Conservation (phyloP, 2,329 filamentous ascomycete genomes). For the Colletotrichum eleusines region DNA sequence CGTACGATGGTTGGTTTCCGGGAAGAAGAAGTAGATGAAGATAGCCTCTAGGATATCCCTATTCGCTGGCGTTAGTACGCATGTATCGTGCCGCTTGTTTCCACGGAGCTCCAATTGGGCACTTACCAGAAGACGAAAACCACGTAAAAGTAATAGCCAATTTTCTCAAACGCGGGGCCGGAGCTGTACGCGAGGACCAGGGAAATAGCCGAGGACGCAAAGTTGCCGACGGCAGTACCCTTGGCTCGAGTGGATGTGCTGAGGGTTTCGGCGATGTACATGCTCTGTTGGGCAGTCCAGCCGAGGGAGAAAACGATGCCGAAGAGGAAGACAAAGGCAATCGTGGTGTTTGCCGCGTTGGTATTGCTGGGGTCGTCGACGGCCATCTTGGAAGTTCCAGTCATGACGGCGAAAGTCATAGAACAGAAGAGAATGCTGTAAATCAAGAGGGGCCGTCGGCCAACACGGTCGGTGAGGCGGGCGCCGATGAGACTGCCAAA, state of each 20-base stretch:
- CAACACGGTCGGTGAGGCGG: constrained; percentile 66
- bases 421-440: constrained; percentile 60
- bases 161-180: constrained; percentile 57
- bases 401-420: constrained; percentile 62
- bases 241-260: constrained; percentile 60
- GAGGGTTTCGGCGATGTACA: constrained; percentile 63
- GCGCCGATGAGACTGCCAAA: constrained; percentile 66
- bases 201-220: constrained; percentile 54
- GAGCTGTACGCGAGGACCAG: constrained; percentile 59
- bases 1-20: constrained; percentile 61
- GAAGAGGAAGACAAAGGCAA: constrained; percentile 66
- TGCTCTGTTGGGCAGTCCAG: constrained; percentile 63
- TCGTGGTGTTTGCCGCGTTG: constrained; percentile 58
- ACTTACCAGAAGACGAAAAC: constrained; percentile 58
- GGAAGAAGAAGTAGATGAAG: constrained; percentile 64
- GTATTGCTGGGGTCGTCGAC: constrained; percentile 52
- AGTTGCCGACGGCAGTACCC: constrained; percentile 58
- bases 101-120: not conserved
- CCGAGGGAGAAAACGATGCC: constrained; percentile 64
- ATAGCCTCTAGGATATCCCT: constrained; percentile 54
- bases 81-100: not conserved
- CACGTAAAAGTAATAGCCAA: constrained; percentile 59
- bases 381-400: constrained; percentile 60
- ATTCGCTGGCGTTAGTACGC: not conserved
- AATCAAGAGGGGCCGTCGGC: constrained; percentile 67